Evolutionary conservation across 768 basidiomycete genomes (phyloP).

Genomic region (Hygrophoropsis aurantiaca): DNA sequence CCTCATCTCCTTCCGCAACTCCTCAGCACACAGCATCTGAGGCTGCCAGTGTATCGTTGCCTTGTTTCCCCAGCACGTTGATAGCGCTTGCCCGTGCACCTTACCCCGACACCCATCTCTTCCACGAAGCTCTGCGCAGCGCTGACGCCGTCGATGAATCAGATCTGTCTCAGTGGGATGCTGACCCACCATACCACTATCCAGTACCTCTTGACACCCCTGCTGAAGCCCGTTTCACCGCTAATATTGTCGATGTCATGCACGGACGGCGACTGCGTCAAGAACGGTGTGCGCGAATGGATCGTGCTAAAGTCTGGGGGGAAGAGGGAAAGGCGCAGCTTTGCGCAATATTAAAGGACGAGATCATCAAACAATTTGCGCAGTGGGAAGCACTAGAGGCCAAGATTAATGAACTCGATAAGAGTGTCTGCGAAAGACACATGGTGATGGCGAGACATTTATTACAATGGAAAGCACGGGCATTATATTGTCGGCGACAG

Average conservation of each 20-base stretch:
- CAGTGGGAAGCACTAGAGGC: neutral
- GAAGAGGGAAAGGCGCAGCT: too few species aligned
- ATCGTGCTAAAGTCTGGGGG: neutral
- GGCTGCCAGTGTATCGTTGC: neutral
- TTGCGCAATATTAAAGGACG: too few species aligned
- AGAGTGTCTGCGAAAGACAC: neutral
- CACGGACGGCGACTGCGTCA: neutral
- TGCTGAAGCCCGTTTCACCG: neutral
- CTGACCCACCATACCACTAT: neutral
- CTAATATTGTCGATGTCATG: constrained; percentile 4
- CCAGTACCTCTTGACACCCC: constrained; percentile 3
- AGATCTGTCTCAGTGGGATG: neutral
- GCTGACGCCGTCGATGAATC: constrained; percentile 1
- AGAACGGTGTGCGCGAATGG: neutral
- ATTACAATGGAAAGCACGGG: constrained; percentile 2
- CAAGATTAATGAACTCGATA: neutral
- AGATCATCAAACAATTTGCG: neutral
- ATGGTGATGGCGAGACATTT: neutral
- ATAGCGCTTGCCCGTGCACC: neutral
- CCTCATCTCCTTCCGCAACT: too few species aligned
- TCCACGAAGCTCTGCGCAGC: neutral
- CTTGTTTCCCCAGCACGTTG: neutral
- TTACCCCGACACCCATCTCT: neutral
- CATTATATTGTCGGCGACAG: neutral
- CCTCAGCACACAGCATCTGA: too few species aligned